These are phyloP conservation scores for Trichoderma pleuroti DNA, from an alignment of 2,329 filamentous ascomycete genomes.

Conservation along the genomic window DNA sequence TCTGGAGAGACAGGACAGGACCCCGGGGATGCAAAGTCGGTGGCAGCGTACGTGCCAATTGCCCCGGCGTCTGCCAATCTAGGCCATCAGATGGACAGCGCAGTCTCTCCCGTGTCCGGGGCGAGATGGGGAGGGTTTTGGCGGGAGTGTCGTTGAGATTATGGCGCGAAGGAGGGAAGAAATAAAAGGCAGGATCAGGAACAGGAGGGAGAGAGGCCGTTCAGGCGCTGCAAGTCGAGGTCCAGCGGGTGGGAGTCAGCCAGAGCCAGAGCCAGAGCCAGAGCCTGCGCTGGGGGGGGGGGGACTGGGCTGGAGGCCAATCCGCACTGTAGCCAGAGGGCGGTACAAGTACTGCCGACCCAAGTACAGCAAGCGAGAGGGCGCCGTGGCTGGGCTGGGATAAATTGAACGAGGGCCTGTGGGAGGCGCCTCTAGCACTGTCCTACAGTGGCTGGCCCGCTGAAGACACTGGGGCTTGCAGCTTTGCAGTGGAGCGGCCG, in stretches of 20 bases:
- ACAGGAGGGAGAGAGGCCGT: conserved; percentile 16
- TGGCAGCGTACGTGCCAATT: conserved; percentile 40
- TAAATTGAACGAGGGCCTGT: not conserved
- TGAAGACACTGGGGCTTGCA: conserved; percentile 10
- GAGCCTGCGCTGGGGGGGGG: not conserved
- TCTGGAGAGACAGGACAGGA: conserved; percentile 18
- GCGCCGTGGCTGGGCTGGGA: conserved; percentile 5
- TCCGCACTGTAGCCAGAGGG: not conserved
- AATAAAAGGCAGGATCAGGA: not conserved
- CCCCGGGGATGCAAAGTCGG: conserved; percentile 32
- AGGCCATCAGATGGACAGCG: conserved; percentile 34
- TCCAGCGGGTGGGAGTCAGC: not conserved
- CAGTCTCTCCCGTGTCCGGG: conserved; percentile 23
- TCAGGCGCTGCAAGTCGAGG: not conserved
- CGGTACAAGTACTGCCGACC: conserved; percentile 1
- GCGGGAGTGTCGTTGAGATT: conserved; percentile 1
- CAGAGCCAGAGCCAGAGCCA: not conserved
- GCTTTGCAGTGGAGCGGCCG: not conserved
- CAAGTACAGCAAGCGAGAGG: conserved; percentile 7
- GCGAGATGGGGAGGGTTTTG: conserved; percentile 6
- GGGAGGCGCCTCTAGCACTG: not conserved
- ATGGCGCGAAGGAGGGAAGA: conserved; percentile 13
- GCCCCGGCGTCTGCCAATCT: conserved; percentile 33
- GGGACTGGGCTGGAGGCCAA: not conserved
- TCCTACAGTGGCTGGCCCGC: conserved; percentile 1